Evolutionary conservation across 257 asterid genomes (phyloP), one percentile per base, ranked within the genome.

Genomic region (Leonotis leonurus): DNA sequence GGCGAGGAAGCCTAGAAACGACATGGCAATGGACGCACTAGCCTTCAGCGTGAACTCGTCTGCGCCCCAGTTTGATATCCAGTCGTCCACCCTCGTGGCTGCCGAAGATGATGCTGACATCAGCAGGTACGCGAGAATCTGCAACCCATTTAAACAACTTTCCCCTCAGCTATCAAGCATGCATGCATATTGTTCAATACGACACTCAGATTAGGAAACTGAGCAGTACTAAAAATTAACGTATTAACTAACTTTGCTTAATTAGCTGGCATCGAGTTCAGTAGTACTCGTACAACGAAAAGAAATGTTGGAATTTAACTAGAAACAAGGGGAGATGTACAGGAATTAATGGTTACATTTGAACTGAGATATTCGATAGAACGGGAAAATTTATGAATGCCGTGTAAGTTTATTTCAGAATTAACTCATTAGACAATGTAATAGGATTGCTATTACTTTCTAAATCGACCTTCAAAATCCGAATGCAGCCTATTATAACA

Each of bases 81-180:
- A 88, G 72, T 85, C 98, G 16, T 78, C 76, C 58, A 82, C 94
- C 71, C 96, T 75, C 1, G 95, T 85, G 5, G 98, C 96, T 5
- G 98, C 87, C 2, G 96, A 85, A 2, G 96, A 87, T 13, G 95
- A 90, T 56, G 97, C 90, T 21, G 97, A 90, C 84, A 85, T 83
- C 70, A 90, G 66, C 46, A 90, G 89, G 77, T 90, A 90, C 1
- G 98, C 86, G 24, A 90, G 72, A 17, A 87, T 75, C 96, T 90
- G 94, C 50, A 5, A 3, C 2, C 29, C 44, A 51, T 8, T 3
- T 13, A 20, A 27, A 18, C 55, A 37, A 45, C 12, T 17, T 33
- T 35, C 3, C 8, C 41, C 6, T 54, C 2, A 60, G 44, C 24
- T 11, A 10, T 20, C 14, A 25, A 27, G 21, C 12, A 25, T 41